Conservation (phyloP, 2,329 filamentous ascomycete genomes). For the Aspergillus tubingensis region DNA sequence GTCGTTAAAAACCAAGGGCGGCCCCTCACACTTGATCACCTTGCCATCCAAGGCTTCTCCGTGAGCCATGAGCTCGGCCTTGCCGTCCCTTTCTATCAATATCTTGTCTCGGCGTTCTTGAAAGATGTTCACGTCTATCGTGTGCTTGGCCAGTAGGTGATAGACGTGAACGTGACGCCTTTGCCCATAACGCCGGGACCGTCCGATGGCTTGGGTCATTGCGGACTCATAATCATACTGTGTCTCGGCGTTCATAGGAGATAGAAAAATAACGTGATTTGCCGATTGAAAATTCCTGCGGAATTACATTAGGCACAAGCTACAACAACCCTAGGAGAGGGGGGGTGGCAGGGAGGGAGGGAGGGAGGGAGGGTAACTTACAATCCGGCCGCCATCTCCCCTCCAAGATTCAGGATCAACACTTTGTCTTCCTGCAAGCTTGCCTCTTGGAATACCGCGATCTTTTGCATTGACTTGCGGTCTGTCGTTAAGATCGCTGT, state of each 20-base stretch:
- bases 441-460: conserved; percentile 45
- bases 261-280: conserved; percentile 66
- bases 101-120: conserved; percentile 37
- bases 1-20: conserved; percentile 30
- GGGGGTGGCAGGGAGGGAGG: too few species aligned
- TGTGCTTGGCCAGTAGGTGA: conserved; percentile 47
- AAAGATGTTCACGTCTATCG: conserved; percentile 50
- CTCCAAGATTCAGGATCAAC: conserved; percentile 59
- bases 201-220: conserved; percentile 66
- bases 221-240: conserved; percentile 58
- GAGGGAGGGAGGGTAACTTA: conserved; percentile 41
- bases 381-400: conserved; percentile 62
- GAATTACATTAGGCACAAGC: conserved; percentile 4
- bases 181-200: conserved; percentile 61
- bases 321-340: not conserved
- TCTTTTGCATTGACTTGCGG: conserved; percentile 32
- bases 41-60: conserved; percentile 26
- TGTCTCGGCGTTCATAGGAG: conserved; percentile 53
- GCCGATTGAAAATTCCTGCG: conserved; percentile 62
- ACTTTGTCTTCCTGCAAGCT: conserved; percentile 46
- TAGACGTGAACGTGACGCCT: conserved; percentile 60
- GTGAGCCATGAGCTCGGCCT: conserved; percentile 20
- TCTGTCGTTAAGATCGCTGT: conserved; percentile 40
- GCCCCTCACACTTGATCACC: conserved; percentile 28
- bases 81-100: conserved; percentile 29